These are phyloP conservation scores for Solanum dulcamara DNA, from an alignment of 257 asterid genomes.

Conservation along the genomic window DNA sequence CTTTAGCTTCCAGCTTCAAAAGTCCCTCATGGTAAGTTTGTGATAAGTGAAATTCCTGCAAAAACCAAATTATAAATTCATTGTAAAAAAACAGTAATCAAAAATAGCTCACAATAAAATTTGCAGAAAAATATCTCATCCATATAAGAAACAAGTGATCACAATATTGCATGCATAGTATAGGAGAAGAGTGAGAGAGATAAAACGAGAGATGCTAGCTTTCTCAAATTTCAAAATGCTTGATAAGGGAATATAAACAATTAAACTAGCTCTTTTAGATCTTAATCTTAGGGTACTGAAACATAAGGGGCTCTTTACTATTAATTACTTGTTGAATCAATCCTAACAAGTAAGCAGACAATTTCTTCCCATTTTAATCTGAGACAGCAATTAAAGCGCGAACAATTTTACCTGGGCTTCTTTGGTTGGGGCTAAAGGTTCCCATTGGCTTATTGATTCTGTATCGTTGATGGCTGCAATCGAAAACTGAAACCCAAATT, in stretches of 20 bases:
- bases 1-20: constrained; percentile 68
- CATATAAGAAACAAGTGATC: no score
- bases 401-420: constrained; percentile 78
- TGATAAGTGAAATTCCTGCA: constrained; percentile 83
- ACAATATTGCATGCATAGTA: not conserved
- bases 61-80: constrained; percentile 1
- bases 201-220: not conserved
- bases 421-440: constrained; percentile 90
- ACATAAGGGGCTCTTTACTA: not conserved
- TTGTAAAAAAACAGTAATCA: not conserved
- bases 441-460: constrained; percentile 63
- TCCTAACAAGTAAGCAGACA: not conserved
- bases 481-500: constrained; percentile 56
- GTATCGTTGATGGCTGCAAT: constrained; percentile 87
- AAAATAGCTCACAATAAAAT: not conserved
- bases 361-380: not conserved
- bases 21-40: constrained; percentile 93
- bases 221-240: not conserved
- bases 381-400: not conserved
- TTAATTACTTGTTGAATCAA: not conserved
- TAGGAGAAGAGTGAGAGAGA: not conserved
- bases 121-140: not conserved
- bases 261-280: not conserved
- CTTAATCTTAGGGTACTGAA: not conserved
- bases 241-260: not conserved